Conservation (phyloP, 1,284 basidiomycete species). For the Cutaneotrichosporon curvatum region DNA sequence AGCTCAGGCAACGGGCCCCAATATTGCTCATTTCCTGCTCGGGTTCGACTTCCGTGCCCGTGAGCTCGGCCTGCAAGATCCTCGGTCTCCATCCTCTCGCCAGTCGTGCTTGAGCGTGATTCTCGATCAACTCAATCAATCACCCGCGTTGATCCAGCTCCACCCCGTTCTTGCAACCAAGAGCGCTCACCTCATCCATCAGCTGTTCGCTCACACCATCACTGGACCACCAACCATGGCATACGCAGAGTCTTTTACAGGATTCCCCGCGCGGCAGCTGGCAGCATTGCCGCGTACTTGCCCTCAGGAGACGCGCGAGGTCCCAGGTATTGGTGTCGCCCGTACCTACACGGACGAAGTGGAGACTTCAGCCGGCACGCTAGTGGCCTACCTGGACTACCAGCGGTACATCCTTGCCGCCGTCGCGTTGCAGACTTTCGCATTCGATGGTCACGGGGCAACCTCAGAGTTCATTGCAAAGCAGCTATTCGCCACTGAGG, state of each 20-base stretch:
- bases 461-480: constrained; percentile 64
- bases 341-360: constrained; percentile 63
- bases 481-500: constrained; percentile 57
- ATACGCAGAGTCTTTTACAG: constrained; percentile 79
- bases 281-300: constrained; percentile 48
- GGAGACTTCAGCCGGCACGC: constrained; percentile 63
- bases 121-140: constrained; percentile 64
- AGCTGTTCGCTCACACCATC: constrained; percentile 75
- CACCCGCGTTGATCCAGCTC: constrained; percentile 54
- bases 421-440: constrained; percentile 81
- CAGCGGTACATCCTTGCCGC: constrained; percentile 80
- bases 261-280: constrained; percentile 82
- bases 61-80: constrained; percentile 47
- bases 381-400: constrained; percentile 72
- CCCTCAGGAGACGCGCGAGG: constrained; percentile 50
- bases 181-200: constrained; percentile 73
- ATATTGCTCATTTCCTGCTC: constrained; percentile 81
- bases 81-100: constrained; percentile 59
- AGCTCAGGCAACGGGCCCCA: constrained; percentile 63
- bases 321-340: constrained; percentile 57
- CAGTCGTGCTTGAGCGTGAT: constrained; percentile 73
- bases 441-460: constrained; percentile 70
- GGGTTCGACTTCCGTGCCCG: constrained; percentile 58
- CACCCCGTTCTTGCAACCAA: constrained; percentile 79
- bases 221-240: constrained; percentile 78